Evolutionary conservation across 176 grass and related monocot species (phyloP).

Genomic region (Musa troglodytarum): DNA sequence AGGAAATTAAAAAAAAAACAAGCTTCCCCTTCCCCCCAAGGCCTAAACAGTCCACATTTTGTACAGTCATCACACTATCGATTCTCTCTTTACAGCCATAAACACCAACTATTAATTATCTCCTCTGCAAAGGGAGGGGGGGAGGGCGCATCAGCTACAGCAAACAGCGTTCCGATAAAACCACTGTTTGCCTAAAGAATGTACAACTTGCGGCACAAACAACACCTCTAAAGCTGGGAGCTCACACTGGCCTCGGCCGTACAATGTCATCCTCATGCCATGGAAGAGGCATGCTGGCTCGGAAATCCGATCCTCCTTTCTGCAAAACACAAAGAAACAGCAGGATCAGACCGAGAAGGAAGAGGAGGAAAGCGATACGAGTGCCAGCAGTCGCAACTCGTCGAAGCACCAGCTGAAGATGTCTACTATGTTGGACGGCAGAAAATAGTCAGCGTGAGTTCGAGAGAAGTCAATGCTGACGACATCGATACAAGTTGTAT

Average conservation of each 20-base stretch:
- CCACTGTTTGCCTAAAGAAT: constrained; percentile 36
- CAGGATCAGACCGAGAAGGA: not conserved
- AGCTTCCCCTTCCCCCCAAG: not conserved
- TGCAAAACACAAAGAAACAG: constrained; percentile 25
- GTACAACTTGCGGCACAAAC: constrained; percentile 61
- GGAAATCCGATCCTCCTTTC: constrained; percentile 83
- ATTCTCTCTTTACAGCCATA: constrained; percentile 53
- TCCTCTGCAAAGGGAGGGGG: not conserved
- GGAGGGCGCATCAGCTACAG: constrained; percentile 42
- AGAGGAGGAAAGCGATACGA: not conserved
- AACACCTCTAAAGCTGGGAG: constrained; percentile 48
- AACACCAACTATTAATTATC: constrained; percentile 29
- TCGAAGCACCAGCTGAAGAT: too few species aligned
- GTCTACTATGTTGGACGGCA: too few species aligned
- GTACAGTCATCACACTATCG: constrained; percentile 37
- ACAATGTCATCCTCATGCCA: constrained; percentile 59
- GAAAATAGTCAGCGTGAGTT: too few species aligned
- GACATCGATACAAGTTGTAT: too few species aligned
- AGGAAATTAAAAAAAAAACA: constrained; percentile 1
- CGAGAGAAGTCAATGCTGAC: too few species aligned
- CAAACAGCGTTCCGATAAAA: constrained; percentile 20
- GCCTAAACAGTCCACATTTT: constrained; percentile 49
- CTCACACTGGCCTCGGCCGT: constrained; percentile 66
- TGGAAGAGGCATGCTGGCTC: constrained; percentile 44
- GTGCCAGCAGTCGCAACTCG: too few species aligned